Conservation (phyloP, 352 stramenopile species). For the Phytophthora colocasiae region DNA sequence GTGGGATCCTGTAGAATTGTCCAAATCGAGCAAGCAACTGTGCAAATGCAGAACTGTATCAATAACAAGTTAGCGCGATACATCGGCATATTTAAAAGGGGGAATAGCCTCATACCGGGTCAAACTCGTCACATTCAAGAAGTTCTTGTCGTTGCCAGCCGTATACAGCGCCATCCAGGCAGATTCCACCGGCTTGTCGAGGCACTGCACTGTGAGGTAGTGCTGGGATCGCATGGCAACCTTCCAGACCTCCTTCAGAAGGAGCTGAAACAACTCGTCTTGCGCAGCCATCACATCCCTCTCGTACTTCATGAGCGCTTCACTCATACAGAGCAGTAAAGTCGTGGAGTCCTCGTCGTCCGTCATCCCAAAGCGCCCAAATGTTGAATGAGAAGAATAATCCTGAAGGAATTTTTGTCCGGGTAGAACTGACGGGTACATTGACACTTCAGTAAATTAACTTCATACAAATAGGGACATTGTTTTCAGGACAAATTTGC, state of each 20-base stretch:
- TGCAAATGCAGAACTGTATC: background rate
- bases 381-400: background rate
- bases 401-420: no score
- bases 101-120: background rate
- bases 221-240: constrained; percentile 8
- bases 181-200: constrained; percentile 5
- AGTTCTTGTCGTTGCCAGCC: background rate
- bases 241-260: constrained; percentile 1
- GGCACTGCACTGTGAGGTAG: constrained; percentile 5
- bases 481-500: no score
- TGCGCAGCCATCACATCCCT: background rate
- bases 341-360: background rate
- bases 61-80: background rate
- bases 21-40: constrained; percentile 1
- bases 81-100: background rate
- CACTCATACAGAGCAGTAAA: background rate
- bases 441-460: no score
- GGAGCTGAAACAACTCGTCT: background rate
- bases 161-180: constrained; percentile 7
- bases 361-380: background rate
- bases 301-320: background rate
- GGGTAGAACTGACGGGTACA: no score
- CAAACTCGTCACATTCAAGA: background rate
- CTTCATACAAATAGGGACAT: no score
- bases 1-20: constrained; percentile 9